Base-by-base conservation (phyloP, 805 yeast species). In the Wickerhamiella dianesei region DNA sequence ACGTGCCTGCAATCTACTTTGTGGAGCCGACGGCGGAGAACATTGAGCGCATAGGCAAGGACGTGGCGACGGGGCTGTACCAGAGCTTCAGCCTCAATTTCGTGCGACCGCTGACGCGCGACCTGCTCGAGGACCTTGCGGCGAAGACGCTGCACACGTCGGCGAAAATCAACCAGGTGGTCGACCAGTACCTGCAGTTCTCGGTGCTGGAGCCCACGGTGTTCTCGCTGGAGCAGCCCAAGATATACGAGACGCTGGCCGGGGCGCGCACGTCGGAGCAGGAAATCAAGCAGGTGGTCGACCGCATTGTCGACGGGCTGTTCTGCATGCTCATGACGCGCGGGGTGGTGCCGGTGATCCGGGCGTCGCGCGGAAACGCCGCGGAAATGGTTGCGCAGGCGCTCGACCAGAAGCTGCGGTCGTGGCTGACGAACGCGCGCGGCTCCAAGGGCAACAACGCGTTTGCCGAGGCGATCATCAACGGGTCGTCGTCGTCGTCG, bases 1-100 rank as follows among this genome's bases (percentile, higher is more conserved):
- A 92, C 57, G 97, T 89, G 13, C 96, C 97, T 0, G 97, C 79
- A 3, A 76, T 92, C 41, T 92, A 92, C 65, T 89, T 92, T 56
- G 81, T 92, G 32, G 82, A 82, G 48, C 97, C 98, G 4, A 82
- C 92, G 0, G 68, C 73, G 21, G 89, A 76, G 43, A 92, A 92
- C 60, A 70, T 92, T 39, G 66, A 74, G 25, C 59, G 65, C 29
- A 82, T 92, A 35, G 74, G 84, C 9, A 72, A 75, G 44, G 98
- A 92, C 61, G 65, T 92, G 47, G 74, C 75, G 25, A 67, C 68
- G 40, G 94, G 84, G 51, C 77, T 79, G 54, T 92, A 92, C 61
- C 83, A 85, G 37, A 75, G 77, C 22, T 80, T 74, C 59, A 86
- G 84, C 59, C 73, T 92, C 62, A 92, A 92, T 63, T 92, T 92